Conservation (phyloP, 228 moss, liverwort and hornwort species). For the Sphagnum magellanicum region DNA sequence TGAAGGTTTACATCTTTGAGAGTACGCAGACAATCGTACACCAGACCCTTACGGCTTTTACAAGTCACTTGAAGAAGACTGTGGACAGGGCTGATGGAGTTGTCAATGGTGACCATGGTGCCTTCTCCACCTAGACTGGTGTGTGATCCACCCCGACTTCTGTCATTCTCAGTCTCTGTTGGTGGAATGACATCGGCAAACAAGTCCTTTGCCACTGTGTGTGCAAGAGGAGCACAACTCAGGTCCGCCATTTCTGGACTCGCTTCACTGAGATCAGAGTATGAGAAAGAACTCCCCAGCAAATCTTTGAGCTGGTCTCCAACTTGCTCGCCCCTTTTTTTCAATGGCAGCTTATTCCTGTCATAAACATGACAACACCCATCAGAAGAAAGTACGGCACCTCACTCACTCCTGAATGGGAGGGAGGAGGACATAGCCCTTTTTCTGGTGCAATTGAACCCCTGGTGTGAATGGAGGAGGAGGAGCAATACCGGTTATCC, state of each 20-base stretch:
- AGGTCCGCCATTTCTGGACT: constrained; percentile 49
- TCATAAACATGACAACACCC: background rate
- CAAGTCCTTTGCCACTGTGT: constrained; percentile 48
- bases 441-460: no score
- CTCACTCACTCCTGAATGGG: no score
- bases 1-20: constrained; percentile 49
- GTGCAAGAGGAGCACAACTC: constrained; percentile 40
- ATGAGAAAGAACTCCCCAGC: constrained; percentile 27
- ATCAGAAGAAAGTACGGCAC: background rate
- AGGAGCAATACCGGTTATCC: no score
- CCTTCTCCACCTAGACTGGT: background rate
- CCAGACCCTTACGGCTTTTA: constrained; percentile 53
- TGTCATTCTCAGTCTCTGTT: constrained; percentile 18
- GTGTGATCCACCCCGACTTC: background rate
- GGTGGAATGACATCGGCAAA: constrained; percentile 23
- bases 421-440: no score
- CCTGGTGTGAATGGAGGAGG: no score
- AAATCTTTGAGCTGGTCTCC: constrained; percentile 33
- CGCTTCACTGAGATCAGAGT: constrained; percentile 36
- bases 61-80: constrained; percentile 52
- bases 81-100: constrained; percentile 41
- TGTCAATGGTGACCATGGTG: constrained; percentile 24
- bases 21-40: constrained; percentile 58
- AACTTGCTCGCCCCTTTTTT: constrained; percentile 46
- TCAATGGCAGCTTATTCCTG: constrained; percentile 41